These are phyloP conservation scores for Ciborinia camelliae DNA, from an alignment of 2,329 filamentous ascomycete species.

Conservation along the genomic window DNA sequence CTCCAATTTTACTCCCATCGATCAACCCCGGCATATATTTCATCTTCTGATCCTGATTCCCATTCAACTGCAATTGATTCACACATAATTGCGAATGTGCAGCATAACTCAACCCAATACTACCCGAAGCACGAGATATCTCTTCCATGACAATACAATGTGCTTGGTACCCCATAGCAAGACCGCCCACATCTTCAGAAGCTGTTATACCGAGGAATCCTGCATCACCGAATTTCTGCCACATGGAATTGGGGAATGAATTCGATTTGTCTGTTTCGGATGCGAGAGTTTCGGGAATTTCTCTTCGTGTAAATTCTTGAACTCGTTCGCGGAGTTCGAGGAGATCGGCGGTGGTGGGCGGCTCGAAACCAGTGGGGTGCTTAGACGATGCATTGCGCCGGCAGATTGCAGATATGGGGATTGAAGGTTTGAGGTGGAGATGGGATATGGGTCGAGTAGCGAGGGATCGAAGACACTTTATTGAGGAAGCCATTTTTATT, in stretches of 20 bases:
- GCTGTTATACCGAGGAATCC: slow-evolving; percentile 91
- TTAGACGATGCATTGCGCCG: slow-evolving; percentile 59
- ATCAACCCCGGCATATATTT: slow-evolving; percentile 78
- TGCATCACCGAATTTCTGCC: slow-evolving; percentile 87
- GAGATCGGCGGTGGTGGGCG: slow-evolving; percentile 50
- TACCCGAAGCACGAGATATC: slow-evolving; percentile 78
- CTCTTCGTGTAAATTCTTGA: slow-evolving; percentile 78
- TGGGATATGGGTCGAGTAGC: slow-evolving; percentile 31
- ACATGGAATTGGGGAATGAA: slow-evolving; percentile 86
- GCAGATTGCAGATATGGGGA: slow-evolving; percentile 37
- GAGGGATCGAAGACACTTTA: slow-evolving; percentile 29
- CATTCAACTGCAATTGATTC: slow-evolving; percentile 93
- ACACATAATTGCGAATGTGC: slow-evolving; percentile 95
- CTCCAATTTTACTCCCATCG: slow-evolving; percentile 76
- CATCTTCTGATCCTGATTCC: slow-evolving; percentile 71
- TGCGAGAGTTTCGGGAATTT: slow-evolving; percentile 81
- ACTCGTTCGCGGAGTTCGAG: slow-evolving; percentile 52
- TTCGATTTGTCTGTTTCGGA: slow-evolving; percentile 80
- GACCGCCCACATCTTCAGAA: slow-evolving; percentile 84
- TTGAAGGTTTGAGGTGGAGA: slow-evolving; percentile 22
- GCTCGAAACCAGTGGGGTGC: slow-evolving; percentile 60
- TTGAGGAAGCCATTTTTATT: slow-evolving; percentile 30
- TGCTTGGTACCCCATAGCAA: slow-evolving; percentile 93
- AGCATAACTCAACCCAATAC: slow-evolving; percentile 86
- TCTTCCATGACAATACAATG: slow-evolving; percentile 97